Evolutionary conservation across 2,329 filamentous ascomycete genomes (phyloP), one percentile per base, ranked within the genome.

Genomic region (Curvularia hawaiiensis): DNA sequence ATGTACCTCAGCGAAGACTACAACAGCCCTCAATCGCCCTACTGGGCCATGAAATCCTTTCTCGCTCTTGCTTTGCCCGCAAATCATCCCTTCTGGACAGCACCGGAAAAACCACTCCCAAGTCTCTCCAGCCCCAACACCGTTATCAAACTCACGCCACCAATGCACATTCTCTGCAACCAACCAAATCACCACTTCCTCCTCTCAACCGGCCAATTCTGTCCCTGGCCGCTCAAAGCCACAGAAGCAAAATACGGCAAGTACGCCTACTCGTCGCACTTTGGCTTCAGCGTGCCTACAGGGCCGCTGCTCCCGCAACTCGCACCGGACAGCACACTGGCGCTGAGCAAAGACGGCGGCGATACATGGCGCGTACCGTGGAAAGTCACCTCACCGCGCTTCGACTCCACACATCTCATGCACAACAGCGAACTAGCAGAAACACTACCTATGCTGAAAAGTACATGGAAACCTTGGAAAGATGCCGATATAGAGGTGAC

Each of bases 1-100:
- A 83, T 84, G 79, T 85, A 80, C 62, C 78, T 85, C 77, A 74
- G 75, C 35, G 83, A 85, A 64, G 80, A 84, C 60, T 85, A 85
- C 67, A 85, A 85, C 63, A 85, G 83, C 1, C 82, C 83, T 0
- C 83, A 85, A 58, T 85, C 82, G 0, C 75, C 78, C 0, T 85
- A 85, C 62, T 85, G 83, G 83, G 79, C 77, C 8, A 68, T 85
- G 22, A 85, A 85, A 55, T 78, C 79, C 0, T 77, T 85, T 3
- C 69, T 83, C 0, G 77, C 75, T 0, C 66, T 83, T 0, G 74
- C 71, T 0, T 54, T 85, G 0, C 58, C 71, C 0, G 58, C 64
- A 1, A 59, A 67, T 0, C 72, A 83, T 46, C 64, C 72, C 0
- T 85, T 85, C 52, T 85, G 83, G 83, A 66, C 63, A 0, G 64